phyloP scores from a whole-genome alignment of 2,329 filamentous ascomycete species.

The Colletotrichum simmondsii region DNA sequence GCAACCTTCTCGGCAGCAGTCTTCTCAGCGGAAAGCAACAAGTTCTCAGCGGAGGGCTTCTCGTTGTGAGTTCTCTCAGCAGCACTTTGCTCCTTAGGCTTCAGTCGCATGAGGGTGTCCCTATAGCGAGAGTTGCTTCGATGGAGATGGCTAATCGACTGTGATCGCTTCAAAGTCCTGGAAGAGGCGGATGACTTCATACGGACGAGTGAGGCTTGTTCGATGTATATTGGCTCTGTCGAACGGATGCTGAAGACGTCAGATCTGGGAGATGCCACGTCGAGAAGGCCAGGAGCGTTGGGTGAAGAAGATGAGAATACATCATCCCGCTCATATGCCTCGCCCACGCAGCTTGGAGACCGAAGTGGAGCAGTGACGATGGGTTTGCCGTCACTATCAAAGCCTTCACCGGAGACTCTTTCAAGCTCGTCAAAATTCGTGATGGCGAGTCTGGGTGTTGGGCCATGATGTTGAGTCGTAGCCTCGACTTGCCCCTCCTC shows the following conservation, averaged over 20 bases:
- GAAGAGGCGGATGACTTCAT: slow-evolving; percentile 42
- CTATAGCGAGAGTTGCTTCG: slow-evolving; percentile 43
- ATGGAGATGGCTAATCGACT: slow-evolving; percentile 51
- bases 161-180: slow-evolving; percentile 43
- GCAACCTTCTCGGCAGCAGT: background rate
- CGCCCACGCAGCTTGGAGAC: slow-evolving; percentile 48
- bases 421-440: slow-evolving; percentile 70
- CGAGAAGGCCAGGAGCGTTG: slow-evolving; percentile 33
- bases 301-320: slow-evolving; percentile 28
- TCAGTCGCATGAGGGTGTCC: slow-evolving; percentile 37
- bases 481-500: background rate
- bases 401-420: slow-evolving; percentile 87
- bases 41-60: background rate
- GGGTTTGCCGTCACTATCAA: slow-evolving; percentile 41
- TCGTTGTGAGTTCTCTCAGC: slow-evolving; percentile 4
- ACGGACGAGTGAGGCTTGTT: slow-evolving; percentile 52
- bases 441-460: slow-evolving; percentile 42
- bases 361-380: slow-evolving; percentile 32
- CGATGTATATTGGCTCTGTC: slow-evolving; percentile 50
- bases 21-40: slow-evolving; percentile 12
- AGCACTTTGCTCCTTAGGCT: background rate
- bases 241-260: slow-evolving; percentile 47
- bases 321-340: slow-evolving; percentile 40
- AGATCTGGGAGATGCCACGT: slow-evolving; percentile 44
- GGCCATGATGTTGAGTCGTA: background rate